These are phyloP conservation scores for Prototheca cutis DNA, from an alignment of 163 green algal genomes.

Conservation along the genomic window DNA sequence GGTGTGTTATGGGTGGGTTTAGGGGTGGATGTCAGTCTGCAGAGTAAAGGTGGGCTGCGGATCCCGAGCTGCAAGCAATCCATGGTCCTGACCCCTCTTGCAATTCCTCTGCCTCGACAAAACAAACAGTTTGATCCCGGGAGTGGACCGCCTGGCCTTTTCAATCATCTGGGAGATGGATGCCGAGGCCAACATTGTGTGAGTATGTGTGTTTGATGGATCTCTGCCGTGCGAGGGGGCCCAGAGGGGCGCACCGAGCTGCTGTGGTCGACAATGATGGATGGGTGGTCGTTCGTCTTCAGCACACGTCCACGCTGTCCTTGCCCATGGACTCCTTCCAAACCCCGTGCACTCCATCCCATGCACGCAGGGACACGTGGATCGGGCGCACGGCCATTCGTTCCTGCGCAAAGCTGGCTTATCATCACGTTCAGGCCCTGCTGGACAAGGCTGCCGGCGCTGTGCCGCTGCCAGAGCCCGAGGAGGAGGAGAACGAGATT, in stretches of 20 bases:
- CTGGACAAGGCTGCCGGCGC: too few relatives aligned
- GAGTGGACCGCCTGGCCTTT: slow-evolving; percentile 56
- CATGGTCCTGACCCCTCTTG: neutral
- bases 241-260: slow-evolving; percentile 9
- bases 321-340: neutral
- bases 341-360: neutral
- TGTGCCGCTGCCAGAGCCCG: too few relatives aligned
- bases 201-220: neutral
- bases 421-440: slow-evolving; percentile 55
- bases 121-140: slow-evolving; percentile 40
- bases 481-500: too few relatives aligned
- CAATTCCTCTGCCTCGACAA: neutral
- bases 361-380: slow-evolving; percentile 35
- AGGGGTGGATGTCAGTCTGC: neutral
- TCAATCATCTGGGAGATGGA: slow-evolving; percentile 55
- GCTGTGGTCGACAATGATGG: too few relatives aligned
- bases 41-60: neutral
- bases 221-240: too few relatives aligned
- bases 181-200: slow-evolving; percentile 15
- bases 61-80: neutral
- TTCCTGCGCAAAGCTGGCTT: slow-evolving; percentile 63
- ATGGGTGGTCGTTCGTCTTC: too few relatives aligned
- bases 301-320: too few relatives aligned
- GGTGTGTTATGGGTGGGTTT: neutral
- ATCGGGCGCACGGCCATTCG: slow-evolving; percentile 57